These are phyloP conservation scores for Balamuthia mandrillaris DNA, from an alignment of 208 protist genomes.

Conservation along the genomic window DNA sequence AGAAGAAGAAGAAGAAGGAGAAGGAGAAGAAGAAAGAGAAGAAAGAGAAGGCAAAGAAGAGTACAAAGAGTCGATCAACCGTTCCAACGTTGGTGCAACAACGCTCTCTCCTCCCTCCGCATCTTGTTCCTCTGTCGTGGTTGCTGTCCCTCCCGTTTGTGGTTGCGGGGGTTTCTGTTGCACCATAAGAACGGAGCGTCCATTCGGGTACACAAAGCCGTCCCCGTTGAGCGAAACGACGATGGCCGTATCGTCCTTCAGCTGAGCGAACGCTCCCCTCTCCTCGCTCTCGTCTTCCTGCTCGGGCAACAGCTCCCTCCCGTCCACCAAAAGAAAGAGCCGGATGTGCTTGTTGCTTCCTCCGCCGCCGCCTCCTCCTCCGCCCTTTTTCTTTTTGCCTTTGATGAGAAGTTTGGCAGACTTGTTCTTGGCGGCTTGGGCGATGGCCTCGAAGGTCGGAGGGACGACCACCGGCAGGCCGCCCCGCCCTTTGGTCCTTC, in stretches of 20 bases:
- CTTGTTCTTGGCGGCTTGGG: constrained; percentile 19
- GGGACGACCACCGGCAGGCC: neutral
- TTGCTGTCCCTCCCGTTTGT: too few species aligned
- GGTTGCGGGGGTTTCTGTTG: too few species aligned
- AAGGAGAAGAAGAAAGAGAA: too few species aligned
- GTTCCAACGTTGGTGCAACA: too few species aligned
- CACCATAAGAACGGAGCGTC: too few species aligned
- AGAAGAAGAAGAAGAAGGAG: too few species aligned
- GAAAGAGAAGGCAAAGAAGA: too few species aligned
- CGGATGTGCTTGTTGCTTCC: neutral
- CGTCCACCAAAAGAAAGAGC: neutral
- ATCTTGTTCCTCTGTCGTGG: too few species aligned
- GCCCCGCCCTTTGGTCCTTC: neutral
- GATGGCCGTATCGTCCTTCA: constrained; percentile 4
- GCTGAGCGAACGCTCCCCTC: neutral
- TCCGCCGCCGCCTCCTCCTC: neutral
- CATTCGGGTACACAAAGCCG: neutral
- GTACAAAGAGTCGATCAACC: too few species aligned
- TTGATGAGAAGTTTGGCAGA: neutral
- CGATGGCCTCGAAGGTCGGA: neutral
- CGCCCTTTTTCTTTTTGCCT: neutral
- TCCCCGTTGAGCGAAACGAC: constrained; percentile 18
- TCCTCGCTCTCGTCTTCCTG: neutral
- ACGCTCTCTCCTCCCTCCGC: too few species aligned
- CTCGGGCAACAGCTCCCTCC: neutral